Percentiles rank a stretch among this genome's conserved stretches.
Evolutionary conservation across 176 grass and related monocot species (phyloP).

Genomic region (Puya raimondii): DNA sequence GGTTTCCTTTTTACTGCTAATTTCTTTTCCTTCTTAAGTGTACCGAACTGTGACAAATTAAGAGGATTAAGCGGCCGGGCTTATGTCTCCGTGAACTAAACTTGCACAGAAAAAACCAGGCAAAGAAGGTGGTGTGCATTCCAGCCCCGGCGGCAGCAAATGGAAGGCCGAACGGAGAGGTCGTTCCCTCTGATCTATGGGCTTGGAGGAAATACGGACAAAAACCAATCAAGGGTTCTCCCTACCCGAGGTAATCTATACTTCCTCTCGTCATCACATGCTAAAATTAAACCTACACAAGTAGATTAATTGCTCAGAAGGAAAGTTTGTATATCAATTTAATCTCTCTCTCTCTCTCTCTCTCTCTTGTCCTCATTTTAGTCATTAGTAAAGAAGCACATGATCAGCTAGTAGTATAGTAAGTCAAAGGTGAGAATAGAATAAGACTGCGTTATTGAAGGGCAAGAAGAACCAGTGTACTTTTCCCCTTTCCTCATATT

Average conservation of each 20-base stretch:
- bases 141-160: conserved; percentile 59
- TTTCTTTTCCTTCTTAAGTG: neutral
- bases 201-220: conserved; percentile 99
- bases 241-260: conserved; percentile 71
- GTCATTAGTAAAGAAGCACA: too few species aligned
- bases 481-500: too few species aligned
- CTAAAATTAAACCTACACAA: conserved; percentile 26
- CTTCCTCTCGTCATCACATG: conserved; percentile 25
- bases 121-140: conserved; percentile 96
- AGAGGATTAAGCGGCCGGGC: neutral
- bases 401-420: too few species aligned
- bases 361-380: neutral
- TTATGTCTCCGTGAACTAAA: neutral
- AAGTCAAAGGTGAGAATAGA: too few species aligned
- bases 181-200: conserved; percentile 94
- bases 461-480: too few species aligned
- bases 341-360: conserved; percentile 20
- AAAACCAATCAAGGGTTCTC: conserved; percentile 98
- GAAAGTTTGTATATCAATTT: conserved; percentile 13
- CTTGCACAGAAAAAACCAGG: conserved; percentile 67
- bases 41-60: conserved; percentile 6
- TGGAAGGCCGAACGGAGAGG: conserved; percentile 58
- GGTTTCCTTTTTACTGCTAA: too few species aligned
- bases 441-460: too few species aligned
- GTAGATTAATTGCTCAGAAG: conserved; percentile 25